Evolutionary conservation across 768 basidiomycete genomes (phyloP), one percentile per base, ranked within the genome.

Genomic region (Pilatotrama ljubarskyi): DNA sequence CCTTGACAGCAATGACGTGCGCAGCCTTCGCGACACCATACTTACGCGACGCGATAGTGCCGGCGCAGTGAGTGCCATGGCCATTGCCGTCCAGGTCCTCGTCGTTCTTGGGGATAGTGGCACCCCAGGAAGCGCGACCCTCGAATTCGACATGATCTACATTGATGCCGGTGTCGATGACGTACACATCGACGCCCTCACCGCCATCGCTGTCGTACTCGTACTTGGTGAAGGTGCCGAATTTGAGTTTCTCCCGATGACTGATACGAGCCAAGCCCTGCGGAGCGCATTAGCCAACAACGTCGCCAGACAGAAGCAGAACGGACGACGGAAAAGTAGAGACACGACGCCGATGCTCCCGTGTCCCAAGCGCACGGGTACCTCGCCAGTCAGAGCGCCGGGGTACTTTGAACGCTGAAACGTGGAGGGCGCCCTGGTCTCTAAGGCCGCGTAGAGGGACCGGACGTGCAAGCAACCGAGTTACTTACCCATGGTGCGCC

Each of bases 1-100:
- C 92, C 80, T 95, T 96, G 74, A 96, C 93, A 35, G 94, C 94
- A 64, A 90, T 80, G 65, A 96, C 82, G 61, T 92, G 82, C 55
- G 95, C 96, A 61, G 82, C 82, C 86, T 99, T 98, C 51, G 97
- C 95, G 44, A 99, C 94, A 76, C 97, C 97, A 69, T 93, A 98
- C 75, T 87, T 91, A 69, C 78, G 76, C 5, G 92, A 94, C n/a
- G 88, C 97, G 65, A 98, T 95, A 29, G 95, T 99, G 54, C 95
- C 95, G 46, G 95, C 95, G 66, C 93, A 95, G 73, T 95, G 94
- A 32, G 91, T 84, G 40, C 96, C 97, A 70, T 99, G 97, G 63
- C 97, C 97, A 73, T 98, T 98, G 57, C 86, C 91, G 68, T 98
- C 97, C 64, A 84, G 83, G 67, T 98, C 96, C 4, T 80, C 81